These are phyloP conservation scores for Przewalskia tangutica DNA, from an alignment of 257 asterid species.

Conservation along the genomic window DNA sequence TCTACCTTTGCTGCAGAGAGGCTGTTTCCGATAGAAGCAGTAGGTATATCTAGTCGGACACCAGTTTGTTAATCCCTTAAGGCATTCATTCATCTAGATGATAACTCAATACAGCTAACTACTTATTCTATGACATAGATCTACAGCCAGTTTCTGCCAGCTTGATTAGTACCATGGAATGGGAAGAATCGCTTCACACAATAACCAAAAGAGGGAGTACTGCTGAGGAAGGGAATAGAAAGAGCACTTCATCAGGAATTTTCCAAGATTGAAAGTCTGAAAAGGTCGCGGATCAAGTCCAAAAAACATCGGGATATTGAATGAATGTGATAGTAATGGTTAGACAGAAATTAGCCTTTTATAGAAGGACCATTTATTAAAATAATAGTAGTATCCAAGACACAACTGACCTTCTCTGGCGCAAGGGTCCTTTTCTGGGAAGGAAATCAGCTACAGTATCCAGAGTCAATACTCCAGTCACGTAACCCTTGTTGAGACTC, in stretches of 20 bases:
- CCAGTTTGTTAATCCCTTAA: background rate
- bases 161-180: background rate
- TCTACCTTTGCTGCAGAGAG: too few species aligned
- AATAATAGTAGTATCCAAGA: background rate
- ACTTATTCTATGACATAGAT: too few species aligned
- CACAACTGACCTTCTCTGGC: conserved; percentile 62
- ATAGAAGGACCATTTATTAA: background rate
- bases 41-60: background rate
- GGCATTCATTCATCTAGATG: background rate
- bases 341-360: background rate
- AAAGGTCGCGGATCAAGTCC: background rate
- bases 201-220: background rate
- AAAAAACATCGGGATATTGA: background rate
- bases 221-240: background rate
- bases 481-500: conserved; percentile 57
- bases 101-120: too few species aligned
- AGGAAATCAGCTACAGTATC: conserved; percentile 93
- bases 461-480: conserved; percentile 79
- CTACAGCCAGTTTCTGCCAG: background rate
- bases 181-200: background rate
- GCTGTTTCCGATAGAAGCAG: background rate
- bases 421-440: conserved; percentile 75
- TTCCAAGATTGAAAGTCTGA: background rate
- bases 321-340: background rate
- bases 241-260: background rate